Conservation (phyloP, 192 early-diverging fungal species). For the Podila verticillata region DNA sequence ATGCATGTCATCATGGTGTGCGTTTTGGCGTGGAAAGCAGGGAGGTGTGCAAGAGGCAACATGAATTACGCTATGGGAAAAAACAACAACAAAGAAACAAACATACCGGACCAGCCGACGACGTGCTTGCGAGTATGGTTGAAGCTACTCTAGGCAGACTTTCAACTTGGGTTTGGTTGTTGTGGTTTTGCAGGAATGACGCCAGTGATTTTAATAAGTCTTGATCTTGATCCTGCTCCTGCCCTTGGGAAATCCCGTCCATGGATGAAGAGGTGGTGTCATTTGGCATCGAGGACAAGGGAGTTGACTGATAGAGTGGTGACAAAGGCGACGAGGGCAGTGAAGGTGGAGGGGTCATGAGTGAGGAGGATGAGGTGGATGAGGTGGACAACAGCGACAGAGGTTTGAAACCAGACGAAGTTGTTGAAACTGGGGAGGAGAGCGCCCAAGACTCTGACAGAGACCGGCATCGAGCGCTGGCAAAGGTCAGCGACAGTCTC, state of each 20-base stretch:
- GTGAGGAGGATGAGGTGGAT: background rate
- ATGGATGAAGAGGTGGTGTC: background rate
- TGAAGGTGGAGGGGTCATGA: slow-evolving; percentile 4
- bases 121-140: too few species aligned
- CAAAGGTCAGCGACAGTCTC: background rate
- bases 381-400: background rate
- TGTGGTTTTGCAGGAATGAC: too few species aligned
- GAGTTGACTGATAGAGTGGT: background rate
- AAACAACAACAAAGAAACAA: too few species aligned
- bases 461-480: background rate
- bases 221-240: too few species aligned
- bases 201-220: too few species aligned
- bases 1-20: too few species aligned
- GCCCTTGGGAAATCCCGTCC: background rate
- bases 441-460: background rate
- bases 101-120: too few species aligned
- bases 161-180: too few species aligned
- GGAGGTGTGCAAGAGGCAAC: too few species aligned
- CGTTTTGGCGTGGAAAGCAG: too few species aligned
- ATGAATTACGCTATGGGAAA: too few species aligned
- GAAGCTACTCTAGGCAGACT: too few species aligned
- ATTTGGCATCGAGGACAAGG: background rate
- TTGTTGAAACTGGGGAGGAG: background rate
- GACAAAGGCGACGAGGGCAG: background rate
- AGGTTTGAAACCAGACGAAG: background rate